phyloP scores from a whole-genome alignment of 306 rosid genomes.

The Gastrolobium bilobum region DNA sequence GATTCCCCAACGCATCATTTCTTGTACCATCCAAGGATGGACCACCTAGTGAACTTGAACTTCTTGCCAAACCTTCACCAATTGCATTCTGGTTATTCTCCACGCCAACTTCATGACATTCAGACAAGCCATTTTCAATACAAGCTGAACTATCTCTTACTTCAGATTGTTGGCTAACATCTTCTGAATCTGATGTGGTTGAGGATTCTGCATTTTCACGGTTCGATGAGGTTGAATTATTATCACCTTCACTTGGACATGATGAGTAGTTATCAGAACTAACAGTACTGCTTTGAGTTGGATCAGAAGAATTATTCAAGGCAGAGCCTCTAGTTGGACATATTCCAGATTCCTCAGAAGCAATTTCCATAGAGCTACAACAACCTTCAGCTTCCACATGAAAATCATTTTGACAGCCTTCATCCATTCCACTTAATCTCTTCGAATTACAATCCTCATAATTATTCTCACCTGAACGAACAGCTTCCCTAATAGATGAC shows the following conservation, averaged over 20 bases:
- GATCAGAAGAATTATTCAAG: slow-evolving; percentile 59
- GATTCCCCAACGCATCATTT: slow-evolving; percentile 55
- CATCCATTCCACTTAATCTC: slow-evolving; percentile 63
- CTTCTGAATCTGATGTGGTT: slow-evolving; percentile 92
- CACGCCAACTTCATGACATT: slow-evolving; percentile 57
- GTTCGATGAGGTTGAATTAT: slow-evolving; percentile 75
- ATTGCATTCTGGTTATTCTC: slow-evolving; percentile 54
- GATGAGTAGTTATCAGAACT: slow-evolving; percentile 88
- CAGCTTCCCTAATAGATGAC: slow-evolving; percentile 62
- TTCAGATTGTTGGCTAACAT: slow-evolving; percentile 83
- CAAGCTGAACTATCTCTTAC: slow-evolving; percentile 63
- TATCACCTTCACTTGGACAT: slow-evolving; percentile 90
- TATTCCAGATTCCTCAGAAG: slow-evolving; percentile 59
- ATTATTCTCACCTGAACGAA: slow-evolving; percentile 58
- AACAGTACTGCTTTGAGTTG: slow-evolving; percentile 55
- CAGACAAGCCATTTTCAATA: slow-evolving; percentile 63
- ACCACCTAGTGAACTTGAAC: slow-evolving; percentile 45
- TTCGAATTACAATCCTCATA: slow-evolving; percentile 57
- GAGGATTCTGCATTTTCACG: slow-evolving; percentile 84
- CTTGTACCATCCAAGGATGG: slow-evolving; percentile 55
- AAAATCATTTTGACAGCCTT: slow-evolving; percentile 55
- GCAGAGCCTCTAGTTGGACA: slow-evolving; percentile 45
- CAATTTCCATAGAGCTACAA: slow-evolving; percentile 55
- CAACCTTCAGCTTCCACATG: slow-evolving; percentile 55
- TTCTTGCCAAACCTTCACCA: slow-evolving; percentile 55